A percentile compares a stretch with the other conserved stretches of the same genome.
phyloP scores from a whole-genome alignment of 2,329 filamentous ascomycete species.

The Geoglossum cookeanum region DNA sequence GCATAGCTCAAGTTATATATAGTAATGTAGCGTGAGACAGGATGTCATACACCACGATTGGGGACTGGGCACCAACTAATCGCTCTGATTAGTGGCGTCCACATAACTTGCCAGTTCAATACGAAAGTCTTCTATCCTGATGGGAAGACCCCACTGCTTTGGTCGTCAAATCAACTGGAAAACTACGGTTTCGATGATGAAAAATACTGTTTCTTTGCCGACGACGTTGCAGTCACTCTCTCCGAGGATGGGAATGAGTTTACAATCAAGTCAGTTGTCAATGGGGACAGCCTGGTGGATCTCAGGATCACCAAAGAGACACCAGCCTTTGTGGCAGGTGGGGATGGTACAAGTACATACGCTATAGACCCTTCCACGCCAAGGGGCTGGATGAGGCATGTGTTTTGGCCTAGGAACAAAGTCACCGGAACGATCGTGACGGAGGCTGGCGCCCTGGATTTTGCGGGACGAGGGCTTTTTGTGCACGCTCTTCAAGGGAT shows the following conservation, averaged over 20 bases:
- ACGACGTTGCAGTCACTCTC: constrained; percentile 68
- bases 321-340: constrained; percentile 70
- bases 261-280: constrained; percentile 76
- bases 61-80: background rate
- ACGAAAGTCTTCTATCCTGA: constrained; percentile 74
- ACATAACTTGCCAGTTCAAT: constrained; percentile 85
- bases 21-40: constrained; percentile 75
- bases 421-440: constrained; percentile 73
- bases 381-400: constrained; percentile 84
- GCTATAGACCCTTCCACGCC: constrained; percentile 72
- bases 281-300: constrained; percentile 66
- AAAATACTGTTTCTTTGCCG: constrained; percentile 66
- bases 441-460: constrained; percentile 59
- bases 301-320: constrained; percentile 56
- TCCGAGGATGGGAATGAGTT: constrained; percentile 69
- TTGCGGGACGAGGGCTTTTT: constrained; percentile 64
- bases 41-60: constrained; percentile 2
- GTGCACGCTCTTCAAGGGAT: constrained; percentile 84
- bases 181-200: constrained; percentile 74
- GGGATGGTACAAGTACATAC: constrained; percentile 65
- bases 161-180: constrained; percentile 62
- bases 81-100: constrained; percentile 47
- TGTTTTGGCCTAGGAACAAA: constrained; percentile 79
- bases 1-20: constrained; percentile 82
- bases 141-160: constrained; percentile 53